Percentiles rank a stretch among this genome's conserved stretches.
phyloP scores from a whole-genome alignment of 2,329 filamentous ascomycete species.

The Ascochyta viciae-villosae region DNA sequence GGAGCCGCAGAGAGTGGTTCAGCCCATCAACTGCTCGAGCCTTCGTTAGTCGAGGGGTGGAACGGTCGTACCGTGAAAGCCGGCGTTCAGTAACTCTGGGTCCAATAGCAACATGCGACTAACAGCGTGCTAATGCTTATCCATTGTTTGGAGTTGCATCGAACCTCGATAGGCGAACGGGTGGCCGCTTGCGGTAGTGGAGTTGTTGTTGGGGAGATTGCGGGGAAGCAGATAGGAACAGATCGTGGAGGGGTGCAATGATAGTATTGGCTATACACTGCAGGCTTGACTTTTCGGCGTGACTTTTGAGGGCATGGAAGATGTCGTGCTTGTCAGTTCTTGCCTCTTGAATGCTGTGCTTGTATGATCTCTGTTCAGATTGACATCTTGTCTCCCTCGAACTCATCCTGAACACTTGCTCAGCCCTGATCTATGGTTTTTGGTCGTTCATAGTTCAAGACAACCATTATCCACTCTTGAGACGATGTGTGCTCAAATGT shows the following conservation, averaged over 20 bases:
- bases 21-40: slow-evolving; percentile 2
- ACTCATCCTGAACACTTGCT: no score
- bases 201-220: slow-evolving; percentile 1
- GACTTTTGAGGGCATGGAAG: no score
- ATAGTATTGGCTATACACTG: background rate
- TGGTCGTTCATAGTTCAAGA: no score
- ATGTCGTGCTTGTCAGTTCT: no score
- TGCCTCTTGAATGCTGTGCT: no score
- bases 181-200: slow-evolving; percentile 3
- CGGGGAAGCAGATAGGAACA: background rate
- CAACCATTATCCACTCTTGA: no score
- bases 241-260: background rate
- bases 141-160: slow-evolving; percentile 3
- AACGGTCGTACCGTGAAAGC: background rate
- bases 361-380: no score
- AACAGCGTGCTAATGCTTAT: background rate
- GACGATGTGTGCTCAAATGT: no score
- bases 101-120: background rate
- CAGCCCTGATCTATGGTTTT: no score
- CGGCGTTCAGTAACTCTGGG: background rate
- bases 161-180: background rate
- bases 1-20: slow-evolving; percentile 1
- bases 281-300: no score
- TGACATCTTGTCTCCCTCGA: no score
- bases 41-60: background rate